Percentiles rank a stretch among this genome's conserved stretches.
These are phyloP conservation scores for Clavulina sp. DNA, from an alignment of 768 basidiomycete species.

Conservation along the genomic window DNA sequence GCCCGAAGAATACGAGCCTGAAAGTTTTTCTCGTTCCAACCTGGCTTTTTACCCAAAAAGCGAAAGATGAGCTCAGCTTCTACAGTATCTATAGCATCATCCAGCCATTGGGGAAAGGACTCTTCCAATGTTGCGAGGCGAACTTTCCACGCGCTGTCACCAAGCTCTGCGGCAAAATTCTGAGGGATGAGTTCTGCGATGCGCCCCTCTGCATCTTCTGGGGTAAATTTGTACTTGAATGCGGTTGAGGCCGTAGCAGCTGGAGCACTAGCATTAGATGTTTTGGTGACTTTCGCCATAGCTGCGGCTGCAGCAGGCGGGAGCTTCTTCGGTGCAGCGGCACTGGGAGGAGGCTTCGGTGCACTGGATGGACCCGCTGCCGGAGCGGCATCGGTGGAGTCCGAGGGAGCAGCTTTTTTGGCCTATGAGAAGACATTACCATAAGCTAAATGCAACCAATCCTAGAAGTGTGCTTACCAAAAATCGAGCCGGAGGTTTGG, in stretches of 20 bases:
- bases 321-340: conserved; percentile 28
- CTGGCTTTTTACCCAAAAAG: conserved; percentile 69
- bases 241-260: conserved; percentile 37
- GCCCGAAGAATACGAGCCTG: conserved; percentile 50
- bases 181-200: conserved; percentile 57
- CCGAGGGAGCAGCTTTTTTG: not conserved
- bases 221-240: conserved; percentile 79
- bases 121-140: conserved; percentile 76
- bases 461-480: conserved; percentile 1
- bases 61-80: conserved; percentile 84
- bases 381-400: not conserved
- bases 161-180: conserved; percentile 50
- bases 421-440: not conserved
- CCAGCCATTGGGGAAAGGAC: conserved; percentile 59
- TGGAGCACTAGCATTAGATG: conserved; percentile 33
- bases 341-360: conserved; percentile 4
- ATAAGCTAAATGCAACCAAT: not conserved
- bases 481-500: conserved; percentile 12
- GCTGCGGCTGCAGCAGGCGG: conserved; percentile 23
- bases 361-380: not conserved
- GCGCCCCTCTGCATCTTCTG: conserved; percentile 79
- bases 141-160: conserved; percentile 87
- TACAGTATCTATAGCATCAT: conserved; percentile 37
- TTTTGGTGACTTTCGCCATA: conserved; percentile 18
- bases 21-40: conserved; percentile 98